Evolutionary conservation across 768 basidiomycete species (phyloP).

Genomic region (Cystofilobasidium capitatum): DNA sequence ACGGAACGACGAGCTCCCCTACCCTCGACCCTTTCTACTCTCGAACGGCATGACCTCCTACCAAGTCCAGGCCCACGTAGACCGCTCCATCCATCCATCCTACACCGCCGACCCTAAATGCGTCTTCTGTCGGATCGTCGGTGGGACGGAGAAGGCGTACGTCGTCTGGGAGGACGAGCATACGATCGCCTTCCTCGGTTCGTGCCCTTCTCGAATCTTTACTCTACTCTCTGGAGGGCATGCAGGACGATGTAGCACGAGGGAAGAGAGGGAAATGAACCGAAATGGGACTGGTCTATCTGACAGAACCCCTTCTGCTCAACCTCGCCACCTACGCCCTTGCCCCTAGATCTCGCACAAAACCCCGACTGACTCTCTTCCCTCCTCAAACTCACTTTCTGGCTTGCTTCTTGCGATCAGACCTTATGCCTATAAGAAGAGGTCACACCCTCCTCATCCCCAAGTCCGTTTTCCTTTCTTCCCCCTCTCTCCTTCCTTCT

Average conservation of each 20-base stretch:
- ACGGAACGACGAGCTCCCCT: no score
- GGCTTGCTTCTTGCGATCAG: no score
- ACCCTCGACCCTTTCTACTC: background rate
- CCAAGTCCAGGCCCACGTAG: background rate
- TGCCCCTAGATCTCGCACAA: background rate
- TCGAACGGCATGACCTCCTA: conserved; percentile 11
- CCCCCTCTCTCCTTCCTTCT: background rate
- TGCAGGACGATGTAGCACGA: no score
- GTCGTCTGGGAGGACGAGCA: conserved; percentile 9
- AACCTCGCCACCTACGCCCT: no score
- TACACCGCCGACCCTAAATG: background rate
- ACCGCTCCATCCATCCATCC: background rate
- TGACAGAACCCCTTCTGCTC: no score
- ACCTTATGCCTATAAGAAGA: conserved; percentile 13
- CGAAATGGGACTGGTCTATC: no score
- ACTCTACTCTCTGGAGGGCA: no score
- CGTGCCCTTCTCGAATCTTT: background rate
- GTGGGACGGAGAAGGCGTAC: background rate
- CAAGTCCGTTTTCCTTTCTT: background rate
- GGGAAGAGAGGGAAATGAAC: no score
- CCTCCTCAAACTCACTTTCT: no score
- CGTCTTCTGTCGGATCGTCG: conserved; percentile 1
- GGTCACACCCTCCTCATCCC: conserved; percentile 20
- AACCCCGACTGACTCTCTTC: background rate
- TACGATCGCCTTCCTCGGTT: conserved; percentile 9